Evolutionary conservation across 768 basidiomycete species (phyloP).

Genomic region (Psilocybe azurescens): DNA sequence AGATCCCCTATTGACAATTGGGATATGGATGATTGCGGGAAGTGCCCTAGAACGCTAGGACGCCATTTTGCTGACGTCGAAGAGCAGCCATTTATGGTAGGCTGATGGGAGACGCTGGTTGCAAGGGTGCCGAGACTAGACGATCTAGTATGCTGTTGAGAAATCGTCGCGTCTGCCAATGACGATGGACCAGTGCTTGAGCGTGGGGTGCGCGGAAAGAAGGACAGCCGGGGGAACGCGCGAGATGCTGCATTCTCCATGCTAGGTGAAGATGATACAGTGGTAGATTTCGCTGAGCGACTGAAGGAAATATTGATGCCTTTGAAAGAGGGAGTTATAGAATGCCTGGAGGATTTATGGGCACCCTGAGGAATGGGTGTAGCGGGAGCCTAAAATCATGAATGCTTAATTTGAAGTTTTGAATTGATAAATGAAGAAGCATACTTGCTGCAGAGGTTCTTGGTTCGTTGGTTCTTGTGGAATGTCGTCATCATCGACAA

Average conservation of each 20-base stretch:
- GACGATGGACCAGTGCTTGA: conserved; percentile 31
- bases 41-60: conserved; percentile 71
- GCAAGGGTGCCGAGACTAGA: conserved; percentile 54
- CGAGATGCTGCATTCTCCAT: conserved; percentile 35
- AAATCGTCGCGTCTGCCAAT: conserved; percentile 25
- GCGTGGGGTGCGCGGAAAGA: conserved; percentile 48
- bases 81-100: conserved; percentile 19
- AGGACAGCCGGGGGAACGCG: conserved; percentile 45
- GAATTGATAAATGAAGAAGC: conserved; percentile 10
- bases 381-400: conserved; percentile 33
- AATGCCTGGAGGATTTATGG: conserved; percentile 39
- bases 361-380: conserved; percentile 40
- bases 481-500: conserved; percentile 57
- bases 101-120: conserved; percentile 24
- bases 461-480: conserved; percentile 28
- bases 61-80: conserved; percentile 54
- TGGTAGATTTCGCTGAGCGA: conserved; percentile 44
- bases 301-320: conserved; percentile 49
- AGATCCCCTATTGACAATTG: conserved; percentile 48
- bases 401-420: conserved; percentile 9
- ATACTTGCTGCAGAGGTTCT: conserved; percentile 21
- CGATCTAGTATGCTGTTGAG: conserved; percentile 49
- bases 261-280: conserved; percentile 36
- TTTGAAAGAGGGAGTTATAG: conserved; percentile 43
- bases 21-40: conserved; percentile 53